phyloP scores from a whole-genome alignment of 371 early-diverging fungal genomes.

The Batkoa obscura region DNA sequence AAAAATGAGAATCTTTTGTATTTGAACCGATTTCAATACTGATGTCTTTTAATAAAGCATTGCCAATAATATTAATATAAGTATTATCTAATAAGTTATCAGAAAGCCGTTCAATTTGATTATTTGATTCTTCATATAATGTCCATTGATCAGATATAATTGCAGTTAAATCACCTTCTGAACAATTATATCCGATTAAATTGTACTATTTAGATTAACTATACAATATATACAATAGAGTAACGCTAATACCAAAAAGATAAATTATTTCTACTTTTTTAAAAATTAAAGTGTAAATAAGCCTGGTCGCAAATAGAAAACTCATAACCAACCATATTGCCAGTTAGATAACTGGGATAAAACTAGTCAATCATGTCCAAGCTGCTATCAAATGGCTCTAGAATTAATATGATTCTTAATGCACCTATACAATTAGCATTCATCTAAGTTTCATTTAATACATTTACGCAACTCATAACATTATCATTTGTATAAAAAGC shows the following conservation, averaged over 20 bases:
- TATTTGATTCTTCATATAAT: slow-evolving; percentile 19
- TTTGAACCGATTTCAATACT: slow-evolving; percentile 17
- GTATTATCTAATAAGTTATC: slow-evolving; percentile 15
- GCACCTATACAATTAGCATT: slow-evolving; percentile 1
- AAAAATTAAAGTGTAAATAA: slow-evolving; percentile 4
- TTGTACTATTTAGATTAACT: neutral
- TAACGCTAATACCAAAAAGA: neutral
- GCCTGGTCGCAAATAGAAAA: slow-evolving; percentile 6
- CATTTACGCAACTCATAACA: neutral
- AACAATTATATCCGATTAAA: slow-evolving; percentile 15
- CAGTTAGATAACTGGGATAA: slow-evolving; percentile 13
- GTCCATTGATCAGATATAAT: slow-evolving; percentile 32
- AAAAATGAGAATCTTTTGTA: slow-evolving; percentile 38
- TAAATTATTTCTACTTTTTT: slow-evolving; percentile 6
- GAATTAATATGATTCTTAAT: slow-evolving; percentile 3
- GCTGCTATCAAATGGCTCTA: neutral
- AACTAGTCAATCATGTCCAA: slow-evolving; percentile 8
- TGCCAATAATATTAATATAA: slow-evolving; percentile 15
- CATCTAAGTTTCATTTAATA: neutral
- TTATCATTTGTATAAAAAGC: no score
- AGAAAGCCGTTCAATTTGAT: slow-evolving; percentile 18
- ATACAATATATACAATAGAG: neutral
- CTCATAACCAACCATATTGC: slow-evolving; percentile 9
- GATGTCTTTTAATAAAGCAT: slow-evolving; percentile 18
- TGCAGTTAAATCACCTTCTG: slow-evolving; percentile 45